Evolutionary conservation across 371 early-diverging fungal species (phyloP).

Genomic region (Circinella umbellata): DNA sequence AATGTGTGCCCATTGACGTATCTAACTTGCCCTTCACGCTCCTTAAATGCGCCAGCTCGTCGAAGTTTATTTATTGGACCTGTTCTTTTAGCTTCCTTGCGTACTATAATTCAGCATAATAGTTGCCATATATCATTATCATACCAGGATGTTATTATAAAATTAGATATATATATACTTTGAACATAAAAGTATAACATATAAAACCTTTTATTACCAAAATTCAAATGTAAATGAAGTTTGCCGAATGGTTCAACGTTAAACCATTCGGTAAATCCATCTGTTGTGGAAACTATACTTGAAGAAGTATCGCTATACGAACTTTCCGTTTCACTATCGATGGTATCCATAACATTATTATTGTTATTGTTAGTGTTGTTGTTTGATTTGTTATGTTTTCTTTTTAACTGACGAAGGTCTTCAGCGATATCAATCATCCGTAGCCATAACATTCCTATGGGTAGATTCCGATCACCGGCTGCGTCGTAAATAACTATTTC

Average conservation of each 20-base stretch:
- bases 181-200: background rate
- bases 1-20: slow-evolving; percentile 93
- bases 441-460: slow-evolving; percentile 82
- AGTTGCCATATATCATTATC: background rate
- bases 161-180: background rate
- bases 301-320: background rate
- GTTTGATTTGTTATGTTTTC: slow-evolving; percentile 22
- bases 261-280: slow-evolving; percentile 71
- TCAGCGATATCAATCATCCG: slow-evolving; percentile 81
- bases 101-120: slow-evolving; percentile 7
- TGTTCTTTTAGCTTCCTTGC: slow-evolving; percentile 45
- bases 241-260: slow-evolving; percentile 95
- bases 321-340: slow-evolving; percentile 30
- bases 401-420: slow-evolving; percentile 68
- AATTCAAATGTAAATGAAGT: slow-evolving; percentile 77
- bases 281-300: background rate
- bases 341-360: slow-evolving; percentile 17
- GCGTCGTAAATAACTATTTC: slow-evolving; percentile 81
- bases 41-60: slow-evolving; percentile 90
- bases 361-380: background rate
- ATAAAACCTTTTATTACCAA: slow-evolving; percentile 46
- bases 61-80: slow-evolving; percentile 76
- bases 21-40: slow-evolving; percentile 75
- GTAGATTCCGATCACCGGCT: slow-evolving; percentile 61
- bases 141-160: background rate